Base-by-base conservation (phyloP, 148 eudicot genomes). In the Pharnaceum exiguum region DNA sequence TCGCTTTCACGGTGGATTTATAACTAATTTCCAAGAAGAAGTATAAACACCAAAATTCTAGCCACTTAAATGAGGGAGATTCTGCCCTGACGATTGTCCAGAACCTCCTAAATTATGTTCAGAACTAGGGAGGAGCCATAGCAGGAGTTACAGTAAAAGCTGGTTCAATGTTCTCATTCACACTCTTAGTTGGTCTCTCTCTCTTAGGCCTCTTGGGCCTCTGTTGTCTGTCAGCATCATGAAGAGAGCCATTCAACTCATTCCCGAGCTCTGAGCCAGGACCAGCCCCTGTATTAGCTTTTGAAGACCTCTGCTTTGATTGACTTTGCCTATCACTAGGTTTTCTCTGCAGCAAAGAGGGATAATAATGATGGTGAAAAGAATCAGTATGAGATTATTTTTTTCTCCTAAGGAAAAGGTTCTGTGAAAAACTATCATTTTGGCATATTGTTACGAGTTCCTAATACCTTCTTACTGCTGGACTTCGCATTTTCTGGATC, bases 151-250 rank as follows among this genome's bases (percentile, higher is more conserved):
- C 83, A 35, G 84, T 78, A 74, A 66, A 77, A 47, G 89, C 91
- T 15, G 95, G 89, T 67, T 87, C 95, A 18, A 91, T 72, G 45
- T 67, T 70, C 63, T 87, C 95, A 39, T 91, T 87, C 25, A 91
- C 90, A 51, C 95, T 91, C 83, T 87, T 91, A 12, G 97, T 91
- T 7, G 85, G 87, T 56, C 97, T 77, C 75, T 87, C 84, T 63
- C 95, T 79, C 71, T 87, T 84, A 47, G 72, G 68, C 63, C 90
- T 82, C 77, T 87, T 87, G 18, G 93, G 72, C 72, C 72, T 78
- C 56, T 69, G 82, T 36, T 57, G 77, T 33, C 35, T 59, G 31
- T 70, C 81, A 10, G 64, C 19, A 59, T 71, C 55, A 29, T 48
- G 66, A 29, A 62, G 24, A 27, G 59, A 59, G 39, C 73, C 91